Evolutionary conservation across 1,284 basidiomycete genomes (phyloP).

Genomic region (Leccinum angustisporum): DNA sequence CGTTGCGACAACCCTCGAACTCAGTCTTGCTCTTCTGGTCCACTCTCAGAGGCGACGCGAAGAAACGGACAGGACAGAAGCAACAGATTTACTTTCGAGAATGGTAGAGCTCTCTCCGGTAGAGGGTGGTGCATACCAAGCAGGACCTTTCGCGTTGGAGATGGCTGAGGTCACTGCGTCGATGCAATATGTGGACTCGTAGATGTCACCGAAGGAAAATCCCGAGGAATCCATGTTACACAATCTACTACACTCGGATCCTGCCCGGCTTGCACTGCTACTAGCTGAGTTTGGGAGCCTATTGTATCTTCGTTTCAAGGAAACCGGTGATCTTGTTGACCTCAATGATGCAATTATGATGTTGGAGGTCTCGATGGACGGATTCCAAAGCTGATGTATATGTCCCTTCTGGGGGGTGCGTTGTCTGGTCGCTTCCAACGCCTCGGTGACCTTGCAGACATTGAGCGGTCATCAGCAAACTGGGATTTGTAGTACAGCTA

Average conservation of each 20-base stretch:
- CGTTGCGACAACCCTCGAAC: neutral
- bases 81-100: neutral
- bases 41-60: neutral
- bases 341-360: neutral
- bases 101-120: neutral
- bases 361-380: neutral
- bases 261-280: neutral
- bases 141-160: neutral
- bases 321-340: neutral
- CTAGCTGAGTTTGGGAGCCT: neutral
- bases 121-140: neutral
- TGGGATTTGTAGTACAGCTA: no score
- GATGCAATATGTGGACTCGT: neutral
- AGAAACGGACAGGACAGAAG: neutral
- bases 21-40: neutral
- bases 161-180: neutral
- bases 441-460: neutral
- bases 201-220: neutral
- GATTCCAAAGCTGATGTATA: neutral
- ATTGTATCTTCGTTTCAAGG: neutral
- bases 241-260: neutral
- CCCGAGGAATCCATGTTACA: neutral
- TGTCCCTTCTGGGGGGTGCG: neutral
- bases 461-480: neutral
- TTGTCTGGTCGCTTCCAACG: neutral